Conservation (phyloP, 2,329 filamentous ascomycete genomes). For the Aspergillus candidus region DNA sequence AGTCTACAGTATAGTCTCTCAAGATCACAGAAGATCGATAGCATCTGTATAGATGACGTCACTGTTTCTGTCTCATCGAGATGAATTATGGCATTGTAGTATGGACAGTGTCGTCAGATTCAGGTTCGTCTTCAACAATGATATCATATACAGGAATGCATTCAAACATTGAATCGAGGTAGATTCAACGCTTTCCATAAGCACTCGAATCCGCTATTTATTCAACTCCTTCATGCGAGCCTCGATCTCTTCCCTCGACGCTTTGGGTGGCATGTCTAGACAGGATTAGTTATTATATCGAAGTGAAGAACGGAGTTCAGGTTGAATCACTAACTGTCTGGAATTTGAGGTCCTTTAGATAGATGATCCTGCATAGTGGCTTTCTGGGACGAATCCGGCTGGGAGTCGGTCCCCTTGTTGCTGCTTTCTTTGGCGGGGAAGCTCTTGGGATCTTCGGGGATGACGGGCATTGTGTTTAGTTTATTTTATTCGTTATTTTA, state of each 20-base stretch:
- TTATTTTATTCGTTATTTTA: too few relatives aligned
- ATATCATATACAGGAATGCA: too few relatives aligned
- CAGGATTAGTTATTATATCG: background rate
- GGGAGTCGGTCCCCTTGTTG: constrained; percentile 13
- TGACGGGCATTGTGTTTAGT: constrained; percentile 24
- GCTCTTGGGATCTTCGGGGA: constrained; percentile 21
- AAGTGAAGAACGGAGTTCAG: background rate
- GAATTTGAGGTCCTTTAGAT: constrained; percentile 43
- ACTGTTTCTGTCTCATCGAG: too few relatives aligned
- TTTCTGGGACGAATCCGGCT: constrained; percentile 31
- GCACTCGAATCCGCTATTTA: constrained; percentile 37
- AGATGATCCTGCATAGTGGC: constrained; percentile 29
- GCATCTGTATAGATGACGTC: too few relatives aligned
- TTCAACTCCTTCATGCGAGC: constrained; percentile 62
- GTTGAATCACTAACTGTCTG: constrained; percentile 27
- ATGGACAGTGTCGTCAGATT: too few relatives aligned
- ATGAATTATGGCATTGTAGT: too few relatives aligned
- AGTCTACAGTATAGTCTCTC: too few relatives aligned
- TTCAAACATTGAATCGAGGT: too few relatives aligned
- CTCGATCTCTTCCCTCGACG: constrained; percentile 60
- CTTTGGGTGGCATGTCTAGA: constrained; percentile 38
- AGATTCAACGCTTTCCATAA: too few relatives aligned
- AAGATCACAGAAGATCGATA: too few relatives aligned
- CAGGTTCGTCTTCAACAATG: too few relatives aligned
- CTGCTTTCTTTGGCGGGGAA: constrained; percentile 17